Conservation (phyloP, 257 asterid genomes). For the Marsdenia floribunda region DNA sequence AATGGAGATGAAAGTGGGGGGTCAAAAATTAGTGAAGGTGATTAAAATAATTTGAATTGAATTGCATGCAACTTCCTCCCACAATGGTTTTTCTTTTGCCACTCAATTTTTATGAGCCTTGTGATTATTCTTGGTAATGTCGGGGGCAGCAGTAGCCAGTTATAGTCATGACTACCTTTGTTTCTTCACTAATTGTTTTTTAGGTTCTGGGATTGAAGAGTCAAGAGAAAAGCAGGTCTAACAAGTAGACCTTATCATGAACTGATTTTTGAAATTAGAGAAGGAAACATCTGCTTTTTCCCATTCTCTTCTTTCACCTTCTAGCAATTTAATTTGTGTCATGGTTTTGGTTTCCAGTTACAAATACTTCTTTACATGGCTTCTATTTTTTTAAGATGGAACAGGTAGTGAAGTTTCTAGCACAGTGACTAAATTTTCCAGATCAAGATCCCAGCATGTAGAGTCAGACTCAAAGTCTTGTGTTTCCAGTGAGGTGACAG, state of each 20-base stretch:
- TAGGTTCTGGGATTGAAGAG: neutral
- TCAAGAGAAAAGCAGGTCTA: neutral
- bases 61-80: neutral
- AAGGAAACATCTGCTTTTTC: neutral
- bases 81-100: neutral
- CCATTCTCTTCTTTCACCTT: no score
- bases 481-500: constrained; percentile 54
- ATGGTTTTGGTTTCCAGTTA: constrained; percentile 1
- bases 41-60: constrained; percentile 6
- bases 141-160: neutral
- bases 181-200: neutral
- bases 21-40: constrained; percentile 77
- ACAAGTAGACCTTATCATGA: neutral
- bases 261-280: neutral
- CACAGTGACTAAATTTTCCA: constrained; percentile 19
- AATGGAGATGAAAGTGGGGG: constrained; percentile 46
- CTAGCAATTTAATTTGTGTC: neutral
- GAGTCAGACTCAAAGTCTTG: constrained; percentile 37
- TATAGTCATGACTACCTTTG: neutral
- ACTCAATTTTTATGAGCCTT: neutral
- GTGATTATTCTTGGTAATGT: neutral
- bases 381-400: constrained; percentile 28
- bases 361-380: constrained; percentile 7
- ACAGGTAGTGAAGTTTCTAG: constrained; percentile 55
- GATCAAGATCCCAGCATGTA: constrained; percentile 26